Percentiles rank a stretch among this genome's conserved stretches.
These are phyloP conservation scores for Dissoconium aciculare DNA, from an alignment of 2,329 filamentous ascomycete species.

Conservation along the genomic window DNA sequence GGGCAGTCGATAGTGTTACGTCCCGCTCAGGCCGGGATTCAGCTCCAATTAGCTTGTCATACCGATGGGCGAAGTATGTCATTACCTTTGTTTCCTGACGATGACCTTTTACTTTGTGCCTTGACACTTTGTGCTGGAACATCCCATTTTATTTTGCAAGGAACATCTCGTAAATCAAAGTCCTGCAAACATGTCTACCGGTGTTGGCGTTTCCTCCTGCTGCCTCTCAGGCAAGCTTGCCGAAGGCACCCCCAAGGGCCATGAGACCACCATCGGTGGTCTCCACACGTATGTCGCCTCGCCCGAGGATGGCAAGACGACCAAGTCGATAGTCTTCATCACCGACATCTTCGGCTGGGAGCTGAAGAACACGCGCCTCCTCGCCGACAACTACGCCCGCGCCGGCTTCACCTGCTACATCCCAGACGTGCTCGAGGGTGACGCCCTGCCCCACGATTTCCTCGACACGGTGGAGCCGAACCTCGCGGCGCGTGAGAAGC, in stretches of 20 bases:
- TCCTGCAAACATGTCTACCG: conserved; percentile 29
- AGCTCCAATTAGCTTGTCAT: no score
- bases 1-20: no score
- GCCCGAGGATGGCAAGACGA: conserved; percentile 27
- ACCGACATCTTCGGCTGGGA: conserved; percentile 36
- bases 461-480: conserved; percentile 31
- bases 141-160: no score
- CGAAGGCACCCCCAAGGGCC: conserved; percentile 24
- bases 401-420: conserved; percentile 29
- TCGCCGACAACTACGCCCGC: conserved; percentile 35
- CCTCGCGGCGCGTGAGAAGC: conserved; percentile 25
- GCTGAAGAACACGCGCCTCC: conserved; percentile 31
- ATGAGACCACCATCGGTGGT: conserved; percentile 25
- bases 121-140: no score
- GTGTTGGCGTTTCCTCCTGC: conserved; percentile 28
- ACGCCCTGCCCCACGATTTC: conserved; percentile 28
- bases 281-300: conserved; percentile 32
- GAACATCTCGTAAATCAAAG: no score
- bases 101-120: no score
- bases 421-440: conserved; percentile 30
- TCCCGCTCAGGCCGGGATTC: no score
- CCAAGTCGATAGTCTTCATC: conserved; percentile 34
- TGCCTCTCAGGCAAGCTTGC: conserved; percentile 29
- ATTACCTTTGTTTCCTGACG: no score
- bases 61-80: no score